Base-by-base conservation (phyloP, 768 basidiomycete genomes). In the Suillus subluteus region DNA sequence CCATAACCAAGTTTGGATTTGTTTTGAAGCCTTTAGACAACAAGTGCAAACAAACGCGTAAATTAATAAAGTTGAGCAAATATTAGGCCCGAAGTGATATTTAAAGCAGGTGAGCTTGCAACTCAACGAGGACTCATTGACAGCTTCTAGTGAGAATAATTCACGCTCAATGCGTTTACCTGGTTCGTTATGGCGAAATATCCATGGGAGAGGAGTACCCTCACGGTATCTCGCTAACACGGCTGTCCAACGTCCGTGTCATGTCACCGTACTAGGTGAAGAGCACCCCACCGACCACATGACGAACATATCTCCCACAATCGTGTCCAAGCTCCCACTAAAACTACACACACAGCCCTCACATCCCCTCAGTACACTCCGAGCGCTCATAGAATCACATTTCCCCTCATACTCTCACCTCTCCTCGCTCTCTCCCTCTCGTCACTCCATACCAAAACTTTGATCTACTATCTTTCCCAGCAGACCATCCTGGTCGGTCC, bases 391-490 rank as follows among this genome's bases (percentile, higher is more conserved):
- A 72, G 93, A 98, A 80, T 84, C 86, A 23, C 93, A 98, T 75
- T 98, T 92, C 72, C 81, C 89, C 6, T 80, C 87, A 64, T 95
- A 89, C 77, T 79, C 88, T 16, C 88, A 91, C 67, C 79, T 94
- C 55, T 87, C 90, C 15, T 90, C 93, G 26, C 82, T 94, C 66
- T 92, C 95, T 2, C 95, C 98, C 2, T n/a, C 80, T 99, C 67
- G 98, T 99, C 63, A 90, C 95, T 4, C 94, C 95, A 2, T 83
- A 82, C 75, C 88, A 96, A 78, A 99, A 96, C 80, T 99, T 99
- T 77, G 98, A 99, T 79, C 94, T 97, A 70, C 89, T 99, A 40
- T 95, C 94, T 4, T 99, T 99, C 80, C 91, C 97, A 0, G 72
- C 81, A 16, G 96, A 98, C 81, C 98, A 99, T 76, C 96, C 97